These are phyloP conservation scores for Penicillium canariense DNA, from an alignment of 495 filamentous ascomycete genomes.

Conservation along the genomic window DNA sequence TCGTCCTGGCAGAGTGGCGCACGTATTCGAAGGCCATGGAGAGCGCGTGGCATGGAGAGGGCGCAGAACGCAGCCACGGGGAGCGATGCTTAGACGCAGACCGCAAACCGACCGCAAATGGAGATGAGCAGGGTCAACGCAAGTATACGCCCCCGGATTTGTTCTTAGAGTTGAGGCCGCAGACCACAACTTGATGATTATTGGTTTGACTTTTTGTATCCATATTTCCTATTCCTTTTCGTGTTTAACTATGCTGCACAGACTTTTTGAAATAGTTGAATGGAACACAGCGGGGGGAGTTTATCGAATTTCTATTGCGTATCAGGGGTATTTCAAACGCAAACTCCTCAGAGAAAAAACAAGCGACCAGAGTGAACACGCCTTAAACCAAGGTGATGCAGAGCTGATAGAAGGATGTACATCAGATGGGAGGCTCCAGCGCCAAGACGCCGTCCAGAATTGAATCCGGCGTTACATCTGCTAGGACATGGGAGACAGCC, in stretches of 20 bases:
- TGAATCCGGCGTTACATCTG: conserved; percentile 66
- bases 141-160: conserved; percentile 35
- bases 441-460: conserved; percentile 81
- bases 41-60: neutral
- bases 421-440: conserved; percentile 67
- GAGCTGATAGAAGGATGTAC: too few relatives aligned
- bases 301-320: neutral
- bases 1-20: conserved; percentile 64
- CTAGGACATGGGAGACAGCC: conserved; percentile 63
- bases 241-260: neutral
- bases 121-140: neutral
- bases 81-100: conserved; percentile 11
- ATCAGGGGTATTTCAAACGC: neutral
- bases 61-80: conserved; percentile 5
- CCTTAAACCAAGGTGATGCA: neutral
- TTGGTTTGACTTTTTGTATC: too few relatives aligned
- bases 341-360: neutral
- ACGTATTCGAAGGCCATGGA: conserved; percentile 28
- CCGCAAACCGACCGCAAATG: conserved; percentile 10
- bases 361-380: neutral
- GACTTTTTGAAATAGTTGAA: neutral
- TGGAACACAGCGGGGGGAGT: too few relatives aligned
- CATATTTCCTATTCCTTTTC: neutral
- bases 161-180: conserved; percentile 30
- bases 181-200: neutral